Evolutionary conservation across 805 yeast genomes (phyloP).

Genomic region (Nakazawaea ernobii): DNA sequence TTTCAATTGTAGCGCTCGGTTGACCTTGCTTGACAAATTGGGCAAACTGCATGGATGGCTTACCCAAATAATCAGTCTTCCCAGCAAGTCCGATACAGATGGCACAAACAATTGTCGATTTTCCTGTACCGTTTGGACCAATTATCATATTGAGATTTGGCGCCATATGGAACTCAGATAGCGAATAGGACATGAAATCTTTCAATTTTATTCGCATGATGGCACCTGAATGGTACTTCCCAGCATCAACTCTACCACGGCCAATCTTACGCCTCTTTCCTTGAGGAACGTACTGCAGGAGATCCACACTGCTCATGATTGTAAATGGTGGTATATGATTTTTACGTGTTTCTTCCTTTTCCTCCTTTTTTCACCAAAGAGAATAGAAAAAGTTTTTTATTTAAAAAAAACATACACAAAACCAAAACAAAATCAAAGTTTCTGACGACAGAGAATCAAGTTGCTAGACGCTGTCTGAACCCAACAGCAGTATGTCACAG

Average conservation of each 20-base stretch:
- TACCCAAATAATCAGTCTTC: constrained; percentile 62
- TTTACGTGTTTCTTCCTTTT: neutral
- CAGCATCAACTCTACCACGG: constrained; percentile 9
- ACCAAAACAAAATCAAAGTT: constrained; percentile 15
- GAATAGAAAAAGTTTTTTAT: neutral
- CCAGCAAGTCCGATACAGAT: constrained; percentile 88
- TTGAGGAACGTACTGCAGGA: constrained; percentile 14
- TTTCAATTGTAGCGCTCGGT: constrained; percentile 38
- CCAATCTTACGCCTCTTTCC: constrained; percentile 15
- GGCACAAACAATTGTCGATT: constrained; percentile 89
- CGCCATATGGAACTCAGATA: constrained; percentile 68
- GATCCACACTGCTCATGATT: neutral
- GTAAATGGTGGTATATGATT: neutral
- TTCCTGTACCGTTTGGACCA: constrained; percentile 97
- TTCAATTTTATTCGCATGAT: constrained; percentile 44
- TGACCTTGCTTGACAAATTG: constrained; percentile 73
- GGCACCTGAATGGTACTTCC: constrained; percentile 37
- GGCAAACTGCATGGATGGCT: constrained; percentile 51
- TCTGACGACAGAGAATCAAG: constrained; percentile 13
- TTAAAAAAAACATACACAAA: neutral
- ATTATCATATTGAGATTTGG: constrained; percentile 87
- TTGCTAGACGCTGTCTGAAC: neutral
- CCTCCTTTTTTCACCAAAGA: neutral
- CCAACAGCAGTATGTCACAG: constrained; percentile 7
- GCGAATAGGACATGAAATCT: constrained; percentile 65